phyloP scores from a whole-genome alignment of 2,329 filamentous ascomycete species.

The Emmonsia crescens region DNA sequence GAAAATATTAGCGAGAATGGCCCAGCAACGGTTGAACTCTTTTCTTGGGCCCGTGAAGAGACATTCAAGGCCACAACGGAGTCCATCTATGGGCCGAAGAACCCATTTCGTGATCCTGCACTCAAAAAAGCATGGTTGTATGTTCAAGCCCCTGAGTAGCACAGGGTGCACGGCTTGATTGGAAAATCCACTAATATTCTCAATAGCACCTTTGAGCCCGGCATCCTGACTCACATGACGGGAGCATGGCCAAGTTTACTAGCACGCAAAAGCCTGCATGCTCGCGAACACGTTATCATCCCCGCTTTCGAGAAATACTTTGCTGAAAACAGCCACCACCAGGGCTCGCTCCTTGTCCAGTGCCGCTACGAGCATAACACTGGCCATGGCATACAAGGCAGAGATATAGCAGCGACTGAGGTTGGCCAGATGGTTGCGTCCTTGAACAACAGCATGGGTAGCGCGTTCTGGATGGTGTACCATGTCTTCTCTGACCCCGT shows the following conservation, averaged over 20 bases:
- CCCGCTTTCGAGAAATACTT: conserved; percentile 30
- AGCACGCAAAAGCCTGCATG: neutral
- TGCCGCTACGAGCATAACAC: conserved; percentile 27
- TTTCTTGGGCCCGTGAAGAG: neutral
- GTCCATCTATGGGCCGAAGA: conserved; percentile 33
- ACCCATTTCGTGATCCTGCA: conserved; percentile 20
- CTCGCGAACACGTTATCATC: conserved; percentile 14
- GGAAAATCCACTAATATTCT: neutral
- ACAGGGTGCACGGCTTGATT: neutral
- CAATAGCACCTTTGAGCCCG: neutral
- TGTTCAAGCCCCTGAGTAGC: neutral
- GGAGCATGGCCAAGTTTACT: neutral
- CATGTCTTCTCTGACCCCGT: conserved; percentile 26
- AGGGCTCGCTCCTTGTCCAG: conserved; percentile 28
- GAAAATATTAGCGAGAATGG: neutral
- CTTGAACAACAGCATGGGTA: conserved; percentile 31
- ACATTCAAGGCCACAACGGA: conserved; percentile 21
- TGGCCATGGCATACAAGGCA: conserved; percentile 21
- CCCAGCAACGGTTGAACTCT: neutral
- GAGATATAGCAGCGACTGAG: conserved; percentile 34
- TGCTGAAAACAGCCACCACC: conserved; percentile 23
- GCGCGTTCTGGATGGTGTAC: conserved; percentile 34
- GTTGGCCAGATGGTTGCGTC: conserved; percentile 32
- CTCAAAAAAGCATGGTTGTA: conserved; percentile 16
- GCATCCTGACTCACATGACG: neutral